Base-by-base conservation (phyloP, 1,139 yeast genomes). In the Pichia sp. region DNA sequence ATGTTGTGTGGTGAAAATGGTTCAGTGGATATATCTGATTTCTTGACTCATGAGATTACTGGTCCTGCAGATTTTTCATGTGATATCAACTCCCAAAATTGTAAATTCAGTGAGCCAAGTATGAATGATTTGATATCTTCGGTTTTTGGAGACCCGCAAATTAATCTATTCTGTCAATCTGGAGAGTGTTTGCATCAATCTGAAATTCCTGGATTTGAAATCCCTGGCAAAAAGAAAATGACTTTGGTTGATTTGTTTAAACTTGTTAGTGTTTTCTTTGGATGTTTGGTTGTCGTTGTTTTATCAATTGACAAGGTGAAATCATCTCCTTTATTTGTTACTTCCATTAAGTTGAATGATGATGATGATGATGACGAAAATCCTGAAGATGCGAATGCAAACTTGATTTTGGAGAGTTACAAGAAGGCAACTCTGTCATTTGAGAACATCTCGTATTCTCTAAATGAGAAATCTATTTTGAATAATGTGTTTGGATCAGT, bases 1-100 rank as follows among this genome's bases (percentile, higher is more conserved):
- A 87, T 87, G 94, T 71, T 92, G 8, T 92, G 98, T 68, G 98
- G 98, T 33, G 85, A 87, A 57, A 76, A 78, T 9, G 97, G 97
- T 0, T 87, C 96, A 4, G 88, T 92, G 53, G 98, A 92, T 64
- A 86, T 92, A 39, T 83, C 95, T 1, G 97, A 92, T 45, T 92
- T 94, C 61, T 71, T 92, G 52, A 80, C 92, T 1, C 95, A 88
- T 61, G 85, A 95, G 2, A 88, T 92, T 49, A 69, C 67, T 43
- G 98, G 98, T 2, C 98, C 98, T 0, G 98, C 96, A 34, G 92
- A 85, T 53, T 90, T 92, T 56, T 67, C 79, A 5, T 92, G 98
- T 65, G 86, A 87, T 59, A 64, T 85, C 29, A 62, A 65, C 5
- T 64, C 73, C 11, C 74, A 71, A 38, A 64, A 69, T 39, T 92